phyloP scores from a whole-genome alignment of 768 basidiomycete genomes.

The Lentinus brumalis region DNA sequence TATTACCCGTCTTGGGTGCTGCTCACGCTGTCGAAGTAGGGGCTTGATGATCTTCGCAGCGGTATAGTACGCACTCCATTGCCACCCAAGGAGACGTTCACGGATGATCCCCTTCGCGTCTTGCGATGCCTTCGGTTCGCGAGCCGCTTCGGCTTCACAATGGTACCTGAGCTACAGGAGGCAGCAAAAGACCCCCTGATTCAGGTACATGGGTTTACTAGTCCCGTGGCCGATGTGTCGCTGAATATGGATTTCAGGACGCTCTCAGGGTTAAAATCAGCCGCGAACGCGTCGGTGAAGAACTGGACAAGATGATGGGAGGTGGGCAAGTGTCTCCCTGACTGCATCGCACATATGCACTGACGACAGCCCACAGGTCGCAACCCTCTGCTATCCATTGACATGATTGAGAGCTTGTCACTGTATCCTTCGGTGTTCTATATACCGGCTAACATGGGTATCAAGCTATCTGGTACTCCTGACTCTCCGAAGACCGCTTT shows the following conservation, averaged over 20 bases:
- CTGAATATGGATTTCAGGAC: slow-evolving; percentile 39
- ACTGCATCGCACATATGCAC: neutral
- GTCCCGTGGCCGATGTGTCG: neutral
- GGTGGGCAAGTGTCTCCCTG: slow-evolving; percentile 41
- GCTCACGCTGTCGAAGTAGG: slow-evolving; percentile 45
- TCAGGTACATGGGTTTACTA: slow-evolving; percentile 46
- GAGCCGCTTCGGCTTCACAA: slow-evolving; percentile 81
- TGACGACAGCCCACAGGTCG: slow-evolving; percentile 48
- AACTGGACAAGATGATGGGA: slow-evolving; percentile 92
- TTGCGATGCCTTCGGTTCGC: slow-evolving; percentile 90
- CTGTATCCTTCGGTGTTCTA: slow-evolving; percentile 72
- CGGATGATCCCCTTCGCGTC: slow-evolving; percentile 93
- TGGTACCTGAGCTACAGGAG: slow-evolving; percentile 67
- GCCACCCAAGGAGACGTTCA: slow-evolving; percentile 83
- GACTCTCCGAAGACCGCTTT: slow-evolving; percentile 47
- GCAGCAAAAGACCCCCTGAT: slow-evolving; percentile 64
- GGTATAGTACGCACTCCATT: slow-evolving; percentile 89
- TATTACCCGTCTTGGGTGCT: neutral
- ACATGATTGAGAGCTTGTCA: slow-evolving; percentile 71
- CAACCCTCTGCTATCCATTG: slow-evolving; percentile 72
- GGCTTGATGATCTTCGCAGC: slow-evolving; percentile 77
- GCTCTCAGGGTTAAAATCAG: slow-evolving; percentile 81
- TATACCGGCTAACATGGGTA: slow-evolving; percentile 47
- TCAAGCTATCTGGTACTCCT: slow-evolving; percentile 47
- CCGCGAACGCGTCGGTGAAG: slow-evolving; percentile 89